phyloP scores from a whole-genome alignment of 495 filamentous ascomycete genomes.

The Penicillium psychrofluorescens region DNA sequence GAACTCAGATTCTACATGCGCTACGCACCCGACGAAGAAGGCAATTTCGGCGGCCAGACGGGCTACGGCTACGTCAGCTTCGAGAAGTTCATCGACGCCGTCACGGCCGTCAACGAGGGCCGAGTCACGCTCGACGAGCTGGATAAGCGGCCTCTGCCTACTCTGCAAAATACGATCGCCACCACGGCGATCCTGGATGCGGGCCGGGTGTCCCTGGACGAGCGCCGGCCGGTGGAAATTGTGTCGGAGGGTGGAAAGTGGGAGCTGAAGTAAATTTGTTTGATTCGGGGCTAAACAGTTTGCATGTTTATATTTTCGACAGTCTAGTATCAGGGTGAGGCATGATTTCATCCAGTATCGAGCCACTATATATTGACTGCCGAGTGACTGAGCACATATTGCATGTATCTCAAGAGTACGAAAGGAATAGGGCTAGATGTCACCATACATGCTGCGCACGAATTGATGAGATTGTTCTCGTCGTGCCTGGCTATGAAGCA shows the following conservation, averaged over 20 bases:
- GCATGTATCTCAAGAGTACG: too few species aligned
- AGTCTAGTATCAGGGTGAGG: too few species aligned
- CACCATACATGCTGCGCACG: too few species aligned
- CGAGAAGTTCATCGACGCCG: conserved; percentile 92
- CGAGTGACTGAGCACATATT: too few species aligned
- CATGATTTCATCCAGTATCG: too few species aligned
- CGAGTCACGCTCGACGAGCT: conserved; percentile 63
- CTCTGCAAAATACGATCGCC: conserved; percentile 79
- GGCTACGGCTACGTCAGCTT: conserved; percentile 92
- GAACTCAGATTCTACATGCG: conserved; percentile 78
- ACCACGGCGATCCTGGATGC: conserved; percentile 89
- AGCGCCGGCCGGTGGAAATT: conserved; percentile 70
- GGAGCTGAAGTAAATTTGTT: conserved; percentile 55
- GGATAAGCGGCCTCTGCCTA: conserved; percentile 75
- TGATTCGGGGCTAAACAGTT: background rate
- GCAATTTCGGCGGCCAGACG: conserved; percentile 84
- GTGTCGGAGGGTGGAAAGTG: conserved; percentile 53
- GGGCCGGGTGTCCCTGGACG: conserved; percentile 72
- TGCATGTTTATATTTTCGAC: too few species aligned
- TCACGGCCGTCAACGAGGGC: conserved; percentile 67
- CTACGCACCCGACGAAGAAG: conserved; percentile 91
- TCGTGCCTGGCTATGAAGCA: too few species aligned
- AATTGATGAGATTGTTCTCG: too few species aligned
- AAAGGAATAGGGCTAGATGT: too few species aligned
- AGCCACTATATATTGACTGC: too few species aligned